Conservation (phyloP, 768 basidiomycete genomes). For the Plicaturopsis crispa region DNA sequence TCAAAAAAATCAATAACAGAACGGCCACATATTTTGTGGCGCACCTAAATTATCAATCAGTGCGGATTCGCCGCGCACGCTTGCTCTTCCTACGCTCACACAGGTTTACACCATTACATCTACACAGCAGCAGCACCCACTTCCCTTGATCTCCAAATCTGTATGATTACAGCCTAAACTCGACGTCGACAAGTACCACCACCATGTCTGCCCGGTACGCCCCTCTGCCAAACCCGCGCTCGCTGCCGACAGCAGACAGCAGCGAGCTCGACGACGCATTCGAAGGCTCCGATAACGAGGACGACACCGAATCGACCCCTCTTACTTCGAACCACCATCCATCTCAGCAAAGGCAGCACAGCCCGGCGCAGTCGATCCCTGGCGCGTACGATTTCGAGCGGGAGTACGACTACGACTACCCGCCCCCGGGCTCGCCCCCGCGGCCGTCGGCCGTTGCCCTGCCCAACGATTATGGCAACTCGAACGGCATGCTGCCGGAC, state of each 20-base stretch:
- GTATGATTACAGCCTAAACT: no score
- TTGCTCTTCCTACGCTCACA: no score
- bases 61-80: no score
- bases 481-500: constrained; percentile 57
- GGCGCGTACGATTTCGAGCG: constrained; percentile 76
- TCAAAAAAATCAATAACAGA: no score
- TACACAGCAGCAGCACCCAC: no score
- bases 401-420: constrained; percentile 57
- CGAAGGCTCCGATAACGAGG: constrained; percentile 51
- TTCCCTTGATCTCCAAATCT: no score
- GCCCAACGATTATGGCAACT: constrained; percentile 66
- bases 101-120: no score
- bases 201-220: constrained; percentile 51
- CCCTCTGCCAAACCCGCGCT: constrained; percentile 39
- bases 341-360: no score
- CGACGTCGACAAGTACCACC: no score
- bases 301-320: constrained; percentile 33
- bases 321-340: constrained; percentile 23
- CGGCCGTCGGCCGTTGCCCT: constrained; percentile 45
- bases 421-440: constrained; percentile 78
- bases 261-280: constrained; percentile 78
- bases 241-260: constrained; percentile 33
- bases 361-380: constrained; percentile 19
- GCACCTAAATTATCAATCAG: no score
- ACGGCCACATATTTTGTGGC: no score